Percentiles rank a stretch among this genome's conserved stretches.
These are phyloP conservation scores for Mycena chlorophos DNA, from an alignment of 768 basidiomycete species.

Conservation along the genomic window DNA sequence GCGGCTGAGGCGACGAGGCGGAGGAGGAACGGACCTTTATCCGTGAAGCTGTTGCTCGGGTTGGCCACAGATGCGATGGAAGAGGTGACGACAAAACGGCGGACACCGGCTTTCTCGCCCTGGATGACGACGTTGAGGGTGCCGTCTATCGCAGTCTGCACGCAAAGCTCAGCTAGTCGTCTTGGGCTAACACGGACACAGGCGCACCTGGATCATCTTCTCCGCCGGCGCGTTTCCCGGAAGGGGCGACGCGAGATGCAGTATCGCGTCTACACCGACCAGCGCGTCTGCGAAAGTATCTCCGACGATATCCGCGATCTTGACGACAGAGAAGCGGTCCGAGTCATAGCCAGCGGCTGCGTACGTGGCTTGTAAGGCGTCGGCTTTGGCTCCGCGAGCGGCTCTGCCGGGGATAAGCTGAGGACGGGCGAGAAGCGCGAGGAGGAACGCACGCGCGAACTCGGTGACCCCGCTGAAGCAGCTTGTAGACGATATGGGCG, in stretches of 20 bases:
- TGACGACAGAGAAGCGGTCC: constrained; percentile 24
- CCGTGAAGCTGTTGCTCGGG: constrained; percentile 23
- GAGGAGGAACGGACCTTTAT: constrained; percentile 24
- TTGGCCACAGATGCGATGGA: constrained; percentile 28
- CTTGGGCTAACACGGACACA: no score
- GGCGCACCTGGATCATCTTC: not conserved
- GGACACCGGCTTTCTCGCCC: constrained; percentile 34
- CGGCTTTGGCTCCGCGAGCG: constrained; percentile 24
- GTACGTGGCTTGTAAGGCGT: constrained; percentile 11
- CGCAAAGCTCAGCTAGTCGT: no score
- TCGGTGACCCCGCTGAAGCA: constrained; percentile 24
- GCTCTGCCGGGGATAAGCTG: constrained; percentile 20
- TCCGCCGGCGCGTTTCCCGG: constrained; percentile 18
- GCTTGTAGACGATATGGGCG: constrained; percentile 25
- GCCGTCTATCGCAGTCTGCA: constrained; percentile 35
- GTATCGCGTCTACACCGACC: constrained; percentile 45
- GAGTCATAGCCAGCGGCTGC: constrained; percentile 12
- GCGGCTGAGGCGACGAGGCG: not conserved
- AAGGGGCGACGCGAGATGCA: constrained; percentile 39
- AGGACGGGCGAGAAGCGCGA: not conserved
- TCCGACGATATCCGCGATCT: constrained; percentile 25
- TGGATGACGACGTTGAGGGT: constrained; percentile 39
- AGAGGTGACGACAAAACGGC: constrained; percentile 34
- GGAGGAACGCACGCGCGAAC: constrained; percentile 26
- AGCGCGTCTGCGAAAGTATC: constrained; percentile 45